Percentiles rank a stretch among this genome's conserved stretches.
These are phyloP conservation scores for Phytophthora sansomeana DNA, from an alignment of 352 stramenopile species.

Conservation along the genomic window DNA sequence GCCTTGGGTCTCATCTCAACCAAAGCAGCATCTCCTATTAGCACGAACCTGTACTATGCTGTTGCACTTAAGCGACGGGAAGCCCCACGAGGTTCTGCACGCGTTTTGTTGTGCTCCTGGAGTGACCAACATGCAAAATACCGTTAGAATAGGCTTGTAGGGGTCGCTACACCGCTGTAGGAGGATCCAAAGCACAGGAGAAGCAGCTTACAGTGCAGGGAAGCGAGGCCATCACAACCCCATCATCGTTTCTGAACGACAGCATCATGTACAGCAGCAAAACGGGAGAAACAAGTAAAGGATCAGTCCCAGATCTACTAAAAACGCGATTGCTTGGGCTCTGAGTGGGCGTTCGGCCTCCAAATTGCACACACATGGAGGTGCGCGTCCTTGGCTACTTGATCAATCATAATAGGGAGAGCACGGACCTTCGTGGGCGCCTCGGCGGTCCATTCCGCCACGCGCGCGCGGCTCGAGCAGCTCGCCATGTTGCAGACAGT, in stretches of 20 bases:
- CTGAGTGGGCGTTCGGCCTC: too few species aligned
- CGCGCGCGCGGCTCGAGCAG: conserved; percentile 74
- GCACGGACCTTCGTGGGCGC: conserved; percentile 60
- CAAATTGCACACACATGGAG: conserved; percentile 3
- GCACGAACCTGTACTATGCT: conserved; percentile 70
- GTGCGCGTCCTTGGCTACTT: conserved; percentile 3
- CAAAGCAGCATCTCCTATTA: conserved; percentile 3
- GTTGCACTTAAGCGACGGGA: conserved; percentile 51
- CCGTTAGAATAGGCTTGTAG: conserved; percentile 2
- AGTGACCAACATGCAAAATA: conserved; percentile 5
- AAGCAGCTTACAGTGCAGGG: conserved; percentile 55
- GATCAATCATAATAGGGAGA: not conserved
- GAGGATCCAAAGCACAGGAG: not conserved
- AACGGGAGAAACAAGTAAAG: too few species aligned
- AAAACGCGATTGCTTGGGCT: too few species aligned
- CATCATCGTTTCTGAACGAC: conserved; percentile 82
- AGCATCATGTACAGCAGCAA: conserved; percentile 63
- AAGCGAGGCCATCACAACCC: conserved; percentile 56
- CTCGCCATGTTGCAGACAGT: conserved; percentile 51
- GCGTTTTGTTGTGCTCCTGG: conserved; percentile 73
- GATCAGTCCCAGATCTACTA: too few species aligned
- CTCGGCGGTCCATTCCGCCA: conserved; percentile 83
- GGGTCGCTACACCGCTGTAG: conserved; percentile 10
- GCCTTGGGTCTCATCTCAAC: not conserved
- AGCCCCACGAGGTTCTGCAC: conserved; percentile 79